A percentile compares a stretch with the other conserved stretches of the same genome.
Conservation (phyloP, 345 rosid genomes). For the Salix koriyanagi region DNA sequence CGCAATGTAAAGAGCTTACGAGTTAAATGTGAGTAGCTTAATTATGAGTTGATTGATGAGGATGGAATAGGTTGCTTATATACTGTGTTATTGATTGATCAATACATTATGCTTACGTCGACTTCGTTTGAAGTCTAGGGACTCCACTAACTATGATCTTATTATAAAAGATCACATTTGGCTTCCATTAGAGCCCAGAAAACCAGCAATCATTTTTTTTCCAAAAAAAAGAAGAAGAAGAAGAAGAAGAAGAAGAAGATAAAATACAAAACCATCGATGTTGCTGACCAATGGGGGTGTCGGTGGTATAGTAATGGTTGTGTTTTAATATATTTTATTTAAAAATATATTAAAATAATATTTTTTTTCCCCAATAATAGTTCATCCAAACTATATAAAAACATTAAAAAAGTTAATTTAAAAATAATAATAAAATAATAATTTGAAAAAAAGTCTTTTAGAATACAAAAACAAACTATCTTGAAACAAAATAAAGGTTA, state of each 20-base stretch:
- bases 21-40: not conserved
- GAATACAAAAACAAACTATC: too few relatives aligned
- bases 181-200: not conserved
- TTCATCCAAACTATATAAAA: too few relatives aligned
- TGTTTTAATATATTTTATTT: too few relatives aligned
- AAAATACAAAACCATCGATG: not conserved
- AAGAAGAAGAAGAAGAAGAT: not conserved
- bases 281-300: not conserved
- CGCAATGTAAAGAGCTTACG: not conserved
- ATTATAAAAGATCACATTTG: not conserved
- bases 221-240: not conserved
- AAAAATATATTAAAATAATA: too few relatives aligned
- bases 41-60: not conserved
- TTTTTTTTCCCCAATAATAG: too few relatives aligned
- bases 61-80: not conserved
- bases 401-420: too few relatives aligned
- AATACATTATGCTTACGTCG: slow-evolving; percentile 14
- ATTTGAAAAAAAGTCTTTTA: too few relatives aligned
- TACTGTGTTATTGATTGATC: not conserved
- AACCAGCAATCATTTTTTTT: not conserved
- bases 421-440: too few relatives aligned
- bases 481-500: too few relatives aligned
- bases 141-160: slow-evolving; percentile 27
- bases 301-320: too few relatives aligned
- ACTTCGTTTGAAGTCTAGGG: slow-evolving; percentile 20